These are phyloP conservation scores for Dipodascopsis uninucleata DNA, from an alignment of 805 yeast genomes.

Conservation along the genomic window DNA sequence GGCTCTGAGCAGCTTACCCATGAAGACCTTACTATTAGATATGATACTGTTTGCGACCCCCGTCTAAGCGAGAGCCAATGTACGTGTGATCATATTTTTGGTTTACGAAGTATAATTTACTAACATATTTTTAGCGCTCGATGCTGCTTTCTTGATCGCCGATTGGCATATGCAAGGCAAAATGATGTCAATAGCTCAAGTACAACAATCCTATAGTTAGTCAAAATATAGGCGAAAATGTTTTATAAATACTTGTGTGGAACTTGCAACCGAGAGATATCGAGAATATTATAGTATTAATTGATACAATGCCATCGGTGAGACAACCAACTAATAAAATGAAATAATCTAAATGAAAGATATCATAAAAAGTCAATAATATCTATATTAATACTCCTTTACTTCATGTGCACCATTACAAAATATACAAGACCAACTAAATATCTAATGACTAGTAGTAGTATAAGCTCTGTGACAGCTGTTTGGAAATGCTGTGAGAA, in stretches of 20 bases:
- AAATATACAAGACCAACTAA: neutral
- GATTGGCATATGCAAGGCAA: slow-evolving; percentile 33
- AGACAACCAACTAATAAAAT: neutral
- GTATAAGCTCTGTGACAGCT: slow-evolving; percentile 2
- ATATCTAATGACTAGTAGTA: neutral
- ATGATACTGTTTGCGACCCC: slow-evolving; percentile 46
- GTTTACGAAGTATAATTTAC: neutral
- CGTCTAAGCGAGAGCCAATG: slow-evolving; percentile 40
- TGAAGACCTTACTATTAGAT: slow-evolving; percentile 40
- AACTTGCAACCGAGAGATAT: no score
- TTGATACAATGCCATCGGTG: neutral
- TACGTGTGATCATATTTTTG: slow-evolving; percentile 7
- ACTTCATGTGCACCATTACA: neutral
- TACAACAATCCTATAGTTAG: no score
- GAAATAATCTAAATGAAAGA: neutral
- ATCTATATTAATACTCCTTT: neutral
- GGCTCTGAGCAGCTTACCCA: slow-evolving; percentile 40
- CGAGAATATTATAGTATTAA: neutral
- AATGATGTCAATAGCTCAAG: slow-evolving; percentile 23
- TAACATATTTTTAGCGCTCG: slow-evolving; percentile 31
- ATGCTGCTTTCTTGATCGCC: slow-evolving; percentile 43
- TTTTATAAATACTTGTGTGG: no score
- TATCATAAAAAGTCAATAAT: neutral
- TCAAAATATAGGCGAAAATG: no score
- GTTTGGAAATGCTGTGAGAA: slow-evolving; percentile 22